These are phyloP conservation scores for Fagopyrum tataricum DNA, from an alignment of 148 eudicot species.

Conservation along the genomic window DNA sequence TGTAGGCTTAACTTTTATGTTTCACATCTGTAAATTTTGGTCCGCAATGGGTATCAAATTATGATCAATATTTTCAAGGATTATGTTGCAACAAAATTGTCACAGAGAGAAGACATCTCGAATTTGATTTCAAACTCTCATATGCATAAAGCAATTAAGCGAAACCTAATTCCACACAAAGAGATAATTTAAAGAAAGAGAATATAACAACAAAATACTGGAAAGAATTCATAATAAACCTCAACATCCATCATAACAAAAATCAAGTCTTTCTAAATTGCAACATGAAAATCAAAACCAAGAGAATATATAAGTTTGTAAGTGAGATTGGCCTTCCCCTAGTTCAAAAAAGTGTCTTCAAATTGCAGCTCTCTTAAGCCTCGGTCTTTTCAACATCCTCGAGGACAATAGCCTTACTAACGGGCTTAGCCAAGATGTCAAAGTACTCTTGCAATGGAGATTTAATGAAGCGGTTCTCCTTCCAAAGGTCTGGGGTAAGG, in stretches of 20 bases:
- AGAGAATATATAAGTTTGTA: not conserved
- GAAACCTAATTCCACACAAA: too few species aligned
- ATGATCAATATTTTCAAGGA: too few species aligned
- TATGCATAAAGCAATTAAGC: too few species aligned
- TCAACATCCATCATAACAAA: not conserved
- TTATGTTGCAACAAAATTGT: too few species aligned
- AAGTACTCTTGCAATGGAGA: conserved; percentile 81
- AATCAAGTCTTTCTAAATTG: not conserved
- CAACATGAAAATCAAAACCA: not conserved
- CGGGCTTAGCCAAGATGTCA: conserved; percentile 48
- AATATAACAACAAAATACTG: not conserved
- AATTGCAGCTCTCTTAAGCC: conserved; percentile 14
- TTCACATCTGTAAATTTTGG: too few species aligned
- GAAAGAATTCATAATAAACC: not conserved
- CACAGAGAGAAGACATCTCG: too few species aligned
- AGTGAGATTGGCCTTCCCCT: not conserved
- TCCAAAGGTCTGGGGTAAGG: conserved; percentile 84
- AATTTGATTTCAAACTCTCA: too few species aligned
- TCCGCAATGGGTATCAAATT: too few species aligned
- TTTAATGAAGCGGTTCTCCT: conserved; percentile 59
- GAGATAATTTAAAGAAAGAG: not conserved
- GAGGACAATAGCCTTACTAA: conserved; percentile 31
- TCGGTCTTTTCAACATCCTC: conserved; percentile 38
- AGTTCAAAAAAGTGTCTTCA: not conserved
- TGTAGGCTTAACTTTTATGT: too few species aligned